Base-by-base conservation (phyloP, 768 basidiomycete genomes). In the Termitomyces sp. region DNA sequence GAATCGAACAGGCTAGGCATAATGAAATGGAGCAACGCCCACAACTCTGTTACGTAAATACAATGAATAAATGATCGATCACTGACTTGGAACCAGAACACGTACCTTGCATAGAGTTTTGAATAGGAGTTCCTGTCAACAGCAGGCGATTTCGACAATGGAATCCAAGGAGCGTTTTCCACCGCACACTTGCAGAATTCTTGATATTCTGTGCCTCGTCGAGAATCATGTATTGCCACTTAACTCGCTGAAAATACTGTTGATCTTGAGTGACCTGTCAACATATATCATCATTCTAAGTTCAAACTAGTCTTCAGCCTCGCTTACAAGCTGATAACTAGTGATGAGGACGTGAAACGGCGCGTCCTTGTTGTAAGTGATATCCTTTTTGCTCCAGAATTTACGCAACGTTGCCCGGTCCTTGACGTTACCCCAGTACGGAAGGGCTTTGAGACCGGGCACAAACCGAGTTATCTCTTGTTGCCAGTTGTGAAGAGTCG, bases 221-320 rank as follows among this genome's bases (percentile, higher is more conserved):
- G n/a, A 99, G 79, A 56, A 99, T 84, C 96, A 98, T 98, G 68
- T 98, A 99, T 72, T 99, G 97, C 97, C 97, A 99, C 65, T 94
- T 96, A 58, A 98, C 88, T 36, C 91, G 84, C 66, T 97, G 92
- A 73, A 99, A 96, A 72, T 99, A 97, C 63, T 98, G 92, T 65
- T 97, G 94, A 67, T 98, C 97, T 76, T 92, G 90, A 2, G 93
- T 94, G 45, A 96, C 86, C 91, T 94, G 63, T 27, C 0, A 44
- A 54, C 45, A 50, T 13, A 16, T 7, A 31, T 52, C 46, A 41
- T 18, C n/a, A 18, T 11, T 16, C 20, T 23, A 10, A 13, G 12
- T 32, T 49, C 7, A 12, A n/a, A 38, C 36, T 9, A 43, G 49
- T 31, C 18, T 50, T 25, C 46, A 52, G 23, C 41, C 4, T 76